Percentiles rank a stretch among this genome's conserved stretches.
Evolutionary conservation across 108 stramenopile genomes (phyloP).

Genomic region (Fistulifera solaris): DNA sequence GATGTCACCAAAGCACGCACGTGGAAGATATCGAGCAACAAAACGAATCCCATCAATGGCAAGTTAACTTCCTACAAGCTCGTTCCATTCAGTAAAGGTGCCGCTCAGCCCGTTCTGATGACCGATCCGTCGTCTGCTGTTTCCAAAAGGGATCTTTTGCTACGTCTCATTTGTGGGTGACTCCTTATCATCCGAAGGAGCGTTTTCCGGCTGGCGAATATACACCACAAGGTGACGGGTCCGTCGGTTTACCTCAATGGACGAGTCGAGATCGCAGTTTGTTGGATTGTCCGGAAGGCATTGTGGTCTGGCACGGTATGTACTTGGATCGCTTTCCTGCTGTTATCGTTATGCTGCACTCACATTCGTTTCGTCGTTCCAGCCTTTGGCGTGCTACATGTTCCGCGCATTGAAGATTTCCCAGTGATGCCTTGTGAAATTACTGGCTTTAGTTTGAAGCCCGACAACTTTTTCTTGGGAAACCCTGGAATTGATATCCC

Average conservation of each 20-base stretch:
- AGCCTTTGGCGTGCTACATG: slow-evolving; percentile 45
- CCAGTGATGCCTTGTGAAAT: slow-evolving; percentile 37
- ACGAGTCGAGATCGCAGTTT: slow-evolving; percentile 27
- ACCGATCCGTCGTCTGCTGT: slow-evolving; percentile 26
- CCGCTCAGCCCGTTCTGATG: slow-evolving; percentile 30
- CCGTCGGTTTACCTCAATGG: slow-evolving; percentile 42
- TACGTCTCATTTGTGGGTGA: slow-evolving; percentile 45
- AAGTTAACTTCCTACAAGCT: slow-evolving; percentile 48
- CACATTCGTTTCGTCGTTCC: too few species aligned
- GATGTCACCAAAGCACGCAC: slow-evolving; percentile 34
- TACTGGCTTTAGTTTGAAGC: slow-evolving; percentile 47
- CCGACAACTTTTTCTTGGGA: slow-evolving; percentile 31
- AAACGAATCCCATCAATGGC: slow-evolving; percentile 31
- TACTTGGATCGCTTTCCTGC: too few species aligned
- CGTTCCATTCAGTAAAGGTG: slow-evolving; percentile 35
- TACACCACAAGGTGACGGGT: slow-evolving; percentile 31
- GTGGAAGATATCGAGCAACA: slow-evolving; percentile 53
- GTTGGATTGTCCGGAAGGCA: slow-evolving; percentile 24
- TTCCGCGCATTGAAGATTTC: slow-evolving; percentile 50
- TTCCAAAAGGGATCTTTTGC: slow-evolving; percentile 40
- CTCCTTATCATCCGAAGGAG: slow-evolving; percentile 29
- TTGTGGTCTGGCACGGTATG: slow-evolving; percentile 46
- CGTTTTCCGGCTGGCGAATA: slow-evolving; percentile 56
- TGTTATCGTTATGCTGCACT: too few species aligned
- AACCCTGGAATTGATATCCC: slow-evolving; percentile 36